A percentile compares a stretch with the other conserved stretches of the same genome.
These are phyloP conservation scores for Moelleriella libera DNA, from an alignment of 2,329 filamentous ascomycete genomes.

Conservation along the genomic window DNA sequence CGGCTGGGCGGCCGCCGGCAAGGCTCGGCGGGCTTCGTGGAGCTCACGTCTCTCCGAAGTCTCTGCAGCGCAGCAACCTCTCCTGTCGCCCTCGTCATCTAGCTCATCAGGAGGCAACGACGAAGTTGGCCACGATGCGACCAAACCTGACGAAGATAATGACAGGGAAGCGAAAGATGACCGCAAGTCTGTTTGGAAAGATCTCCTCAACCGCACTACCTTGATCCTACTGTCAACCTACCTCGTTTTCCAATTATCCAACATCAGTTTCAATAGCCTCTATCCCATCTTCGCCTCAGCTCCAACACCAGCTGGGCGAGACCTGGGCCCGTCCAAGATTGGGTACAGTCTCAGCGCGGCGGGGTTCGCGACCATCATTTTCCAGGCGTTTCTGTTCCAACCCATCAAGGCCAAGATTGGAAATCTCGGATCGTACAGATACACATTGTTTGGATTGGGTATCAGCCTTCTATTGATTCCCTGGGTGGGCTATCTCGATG, in stretches of 20 bases:
- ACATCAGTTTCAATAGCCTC: slow-evolving; percentile 88
- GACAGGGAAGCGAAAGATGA: slow-evolving; percentile 6
- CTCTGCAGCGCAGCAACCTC: slow-evolving; percentile 11
- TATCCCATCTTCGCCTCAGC: slow-evolving; percentile 87
- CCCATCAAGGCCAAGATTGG: slow-evolving; percentile 65
- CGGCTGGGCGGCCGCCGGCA: slow-evolving; percentile 12
- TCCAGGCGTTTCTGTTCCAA: slow-evolving; percentile 78
- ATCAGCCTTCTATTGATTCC: slow-evolving; percentile 79
- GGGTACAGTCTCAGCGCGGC: slow-evolving; percentile 76
- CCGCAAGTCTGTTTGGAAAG: slow-evolving; percentile 24
- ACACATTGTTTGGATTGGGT: slow-evolving; percentile 66
- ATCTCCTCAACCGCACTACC: slow-evolving; percentile 66
- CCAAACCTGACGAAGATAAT: slow-evolving; percentile 9
- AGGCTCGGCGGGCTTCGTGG: slow-evolving; percentile 18
- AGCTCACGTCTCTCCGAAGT: slow-evolving; percentile 18
- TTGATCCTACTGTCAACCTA: slow-evolving; percentile 73
- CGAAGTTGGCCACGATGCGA: slow-evolving; percentile 6
- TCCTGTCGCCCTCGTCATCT: slow-evolving; percentile 13
- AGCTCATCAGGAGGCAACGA: slow-evolving; percentile 8
- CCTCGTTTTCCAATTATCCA: slow-evolving; percentile 83
- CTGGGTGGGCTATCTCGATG: slow-evolving; percentile 67
- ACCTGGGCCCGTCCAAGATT: slow-evolving; percentile 64
- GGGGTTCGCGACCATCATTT: slow-evolving; percentile 72
- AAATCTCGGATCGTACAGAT: slow-evolving; percentile 72
- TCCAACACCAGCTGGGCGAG: slow-evolving; percentile 59